phyloP scores from a whole-genome alignment of 2,329 filamentous ascomycete species.

The Achaetomium macrosporum region DNA sequence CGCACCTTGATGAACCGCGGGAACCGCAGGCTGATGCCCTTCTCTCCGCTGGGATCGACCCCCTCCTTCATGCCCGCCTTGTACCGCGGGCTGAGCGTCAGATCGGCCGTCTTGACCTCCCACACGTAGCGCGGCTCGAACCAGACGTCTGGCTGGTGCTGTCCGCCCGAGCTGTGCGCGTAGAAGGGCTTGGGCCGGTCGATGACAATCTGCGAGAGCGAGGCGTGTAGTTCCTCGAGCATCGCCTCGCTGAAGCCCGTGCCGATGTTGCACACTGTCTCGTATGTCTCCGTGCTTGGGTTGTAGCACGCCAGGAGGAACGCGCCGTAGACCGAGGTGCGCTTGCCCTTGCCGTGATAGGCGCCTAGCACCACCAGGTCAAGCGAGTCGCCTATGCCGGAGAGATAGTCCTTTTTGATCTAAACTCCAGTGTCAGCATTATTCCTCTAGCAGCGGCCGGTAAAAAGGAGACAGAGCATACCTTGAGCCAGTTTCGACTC shows the following conservation, averaged over 20 bases:
- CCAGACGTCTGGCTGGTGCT: constrained; percentile 98
- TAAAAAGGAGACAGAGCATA: constrained; percentile 33
- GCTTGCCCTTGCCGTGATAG: constrained; percentile 91
- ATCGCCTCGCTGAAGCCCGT: constrained; percentile 94
- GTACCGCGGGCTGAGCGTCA: constrained; percentile 88
- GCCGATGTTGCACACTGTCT: constrained; percentile 97
- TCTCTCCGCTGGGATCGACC: constrained; percentile 62
- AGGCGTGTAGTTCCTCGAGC: constrained; percentile 76
- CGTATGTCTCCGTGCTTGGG: constrained; percentile 69
- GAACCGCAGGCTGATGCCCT: constrained; percentile 84
- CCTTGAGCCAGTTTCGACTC: constrained; percentile 97
- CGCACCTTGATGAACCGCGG: constrained; percentile 86
- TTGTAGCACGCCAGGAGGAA: constrained; percentile 97
- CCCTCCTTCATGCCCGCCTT: constrained; percentile 83
- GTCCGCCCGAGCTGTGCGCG: constrained; percentile 71
- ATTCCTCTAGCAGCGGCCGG: not conserved
- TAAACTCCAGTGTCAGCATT: constrained; percentile 31
- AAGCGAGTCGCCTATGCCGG: constrained; percentile 88
- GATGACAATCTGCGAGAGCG: constrained; percentile 72
- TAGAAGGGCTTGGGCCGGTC: constrained; percentile 94
- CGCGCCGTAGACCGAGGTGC: constrained; percentile 89
- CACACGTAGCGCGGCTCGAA: constrained; percentile 92
- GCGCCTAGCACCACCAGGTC: constrained; percentile 94
- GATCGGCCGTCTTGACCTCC: constrained; percentile 95
- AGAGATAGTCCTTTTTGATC: constrained; percentile 98